Percentiles rank a stretch among this genome's conserved stretches.
Conservation (phyloP, 2,329 filamentous ascomycete genomes). For the Calonectria pseudoreteaudii region DNA sequence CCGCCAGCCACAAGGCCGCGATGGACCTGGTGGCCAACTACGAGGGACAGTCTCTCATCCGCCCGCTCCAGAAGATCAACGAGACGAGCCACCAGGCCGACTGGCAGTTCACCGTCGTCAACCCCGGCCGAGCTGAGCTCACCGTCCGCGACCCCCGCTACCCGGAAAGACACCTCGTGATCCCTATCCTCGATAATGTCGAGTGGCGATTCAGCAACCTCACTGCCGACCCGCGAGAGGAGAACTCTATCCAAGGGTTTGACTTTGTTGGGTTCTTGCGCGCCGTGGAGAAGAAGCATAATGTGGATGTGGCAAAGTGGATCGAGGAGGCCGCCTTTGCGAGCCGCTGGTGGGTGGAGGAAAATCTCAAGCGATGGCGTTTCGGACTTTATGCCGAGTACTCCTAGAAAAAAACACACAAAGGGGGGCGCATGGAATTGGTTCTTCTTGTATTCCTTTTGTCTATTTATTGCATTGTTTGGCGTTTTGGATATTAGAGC, state of each 20-base stretch:
- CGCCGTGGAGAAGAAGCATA: neutral
- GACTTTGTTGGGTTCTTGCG: neutral
- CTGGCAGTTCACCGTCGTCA: slow-evolving; percentile 41
- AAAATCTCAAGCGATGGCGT: slow-evolving; percentile 36
- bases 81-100: neutral
- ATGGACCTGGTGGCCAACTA: neutral
- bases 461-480: neutral
- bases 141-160: slow-evolving; percentile 39
- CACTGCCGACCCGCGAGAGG: slow-evolving; percentile 22
- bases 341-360: slow-evolving; percentile 38
- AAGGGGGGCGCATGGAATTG: neutral
- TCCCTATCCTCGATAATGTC: slow-evolving; percentile 40
- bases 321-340: slow-evolving; percentile 38
- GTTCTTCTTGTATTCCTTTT: neutral
- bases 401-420: neutral
- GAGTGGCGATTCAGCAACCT: slow-evolving; percentile 44
- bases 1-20: neutral
- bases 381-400: slow-evolving; percentile 15
- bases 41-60: neutral
- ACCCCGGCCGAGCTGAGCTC: slow-evolving; percentile 41
- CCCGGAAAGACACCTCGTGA: slow-evolving; percentile 39
- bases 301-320: slow-evolving; percentile 24
- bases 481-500: neutral
- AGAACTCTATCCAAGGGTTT: neutral
- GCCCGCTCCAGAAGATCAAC: neutral